phyloP scores from a whole-genome alignment of 2,329 filamentous ascomycete species.

The Fusarium floridanum region DNA sequence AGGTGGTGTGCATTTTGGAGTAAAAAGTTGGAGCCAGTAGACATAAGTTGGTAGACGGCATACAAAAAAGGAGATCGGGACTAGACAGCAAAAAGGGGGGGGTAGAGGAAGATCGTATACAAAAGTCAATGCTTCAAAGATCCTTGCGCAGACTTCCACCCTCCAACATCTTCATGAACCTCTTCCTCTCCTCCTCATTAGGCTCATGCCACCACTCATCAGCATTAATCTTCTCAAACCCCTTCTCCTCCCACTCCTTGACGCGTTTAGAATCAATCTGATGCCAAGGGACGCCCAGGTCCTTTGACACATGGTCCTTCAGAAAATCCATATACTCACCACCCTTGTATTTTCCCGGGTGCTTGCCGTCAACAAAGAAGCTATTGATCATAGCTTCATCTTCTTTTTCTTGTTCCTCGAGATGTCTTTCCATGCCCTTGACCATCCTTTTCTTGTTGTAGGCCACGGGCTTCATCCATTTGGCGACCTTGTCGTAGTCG shows the following conservation, averaged over 20 bases:
- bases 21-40: too few species aligned
- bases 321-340: background rate
- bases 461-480: slow-evolving; percentile 28
- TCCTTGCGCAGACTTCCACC: slow-evolving; percentile 21
- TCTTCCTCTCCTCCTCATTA: slow-evolving; percentile 26
- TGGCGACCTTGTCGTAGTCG: slow-evolving; percentile 31
- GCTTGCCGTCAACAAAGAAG: slow-evolving; percentile 27
- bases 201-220: slow-evolving; percentile 28
- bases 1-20: background rate
- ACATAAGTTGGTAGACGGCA: background rate
- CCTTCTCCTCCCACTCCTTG: slow-evolving; percentile 21
- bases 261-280: slow-evolving; percentile 23
- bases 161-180: slow-evolving; percentile 12
- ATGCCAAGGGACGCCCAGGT: slow-evolving; percentile 28
- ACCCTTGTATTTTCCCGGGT: background rate
- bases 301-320: slow-evolving; percentile 36
- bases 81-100: too few species aligned
- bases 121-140: background rate
- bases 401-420: background rate
- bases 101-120: background rate
- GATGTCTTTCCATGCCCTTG: slow-evolving; percentile 7
- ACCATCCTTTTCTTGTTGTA: slow-evolving; percentile 27
- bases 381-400: background rate
- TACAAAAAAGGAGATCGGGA: background rate
- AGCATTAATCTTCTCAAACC: slow-evolving; percentile 17